Evolutionary conservation across 2,329 filamentous ascomycete genomes (phyloP).

Genomic region (Mollisia scopiformis): DNA sequence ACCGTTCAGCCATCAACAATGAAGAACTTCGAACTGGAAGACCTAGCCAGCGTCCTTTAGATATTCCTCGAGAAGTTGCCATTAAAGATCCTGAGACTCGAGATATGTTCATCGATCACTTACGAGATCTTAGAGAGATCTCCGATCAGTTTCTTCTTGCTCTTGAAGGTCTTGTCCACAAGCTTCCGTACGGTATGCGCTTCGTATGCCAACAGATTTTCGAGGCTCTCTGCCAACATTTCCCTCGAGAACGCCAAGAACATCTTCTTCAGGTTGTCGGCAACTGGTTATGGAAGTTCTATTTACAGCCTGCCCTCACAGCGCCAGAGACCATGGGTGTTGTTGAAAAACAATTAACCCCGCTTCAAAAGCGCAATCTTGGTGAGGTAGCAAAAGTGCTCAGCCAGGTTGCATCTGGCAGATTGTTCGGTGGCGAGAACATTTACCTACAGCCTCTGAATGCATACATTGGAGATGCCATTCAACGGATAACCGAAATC

Average conservation of each 20-base stretch:
- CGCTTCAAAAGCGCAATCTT: constrained; percentile 90
- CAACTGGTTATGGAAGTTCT: constrained; percentile 93
- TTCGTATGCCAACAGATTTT: constrained; percentile 88
- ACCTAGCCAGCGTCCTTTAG: constrained; percentile 77
- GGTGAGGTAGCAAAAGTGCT: constrained; percentile 90
- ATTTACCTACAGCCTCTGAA: constrained; percentile 96
- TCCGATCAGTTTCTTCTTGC: constrained; percentile 86
- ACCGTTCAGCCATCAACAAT: constrained; percentile 93
- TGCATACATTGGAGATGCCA: constrained; percentile 83
- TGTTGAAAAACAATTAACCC: constrained; percentile 84
- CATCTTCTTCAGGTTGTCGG: constrained; percentile 81
- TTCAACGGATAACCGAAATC: constrained; percentile 76
- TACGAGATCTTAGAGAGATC: constrained; percentile 92
- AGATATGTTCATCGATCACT: constrained; percentile 88
- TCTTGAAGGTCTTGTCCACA: constrained; percentile 80
- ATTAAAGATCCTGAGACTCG: constrained; percentile 94
- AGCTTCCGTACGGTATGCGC: constrained; percentile 91
- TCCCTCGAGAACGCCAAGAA: constrained; percentile 77
- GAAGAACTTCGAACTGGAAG: constrained; percentile 92
- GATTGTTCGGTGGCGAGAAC: constrained; percentile 91
- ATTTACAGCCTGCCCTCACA: constrained; percentile 87
- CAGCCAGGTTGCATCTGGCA: constrained; percentile 83
- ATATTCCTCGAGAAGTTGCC: constrained; percentile 89
- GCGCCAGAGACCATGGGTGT: constrained; percentile 92
- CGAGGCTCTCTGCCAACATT: constrained; percentile 74